These are phyloP conservation scores for Pseudogymnoascus sp. DNA, from an alignment of 2,329 filamentous ascomycete species.

Conservation along the genomic window DNA sequence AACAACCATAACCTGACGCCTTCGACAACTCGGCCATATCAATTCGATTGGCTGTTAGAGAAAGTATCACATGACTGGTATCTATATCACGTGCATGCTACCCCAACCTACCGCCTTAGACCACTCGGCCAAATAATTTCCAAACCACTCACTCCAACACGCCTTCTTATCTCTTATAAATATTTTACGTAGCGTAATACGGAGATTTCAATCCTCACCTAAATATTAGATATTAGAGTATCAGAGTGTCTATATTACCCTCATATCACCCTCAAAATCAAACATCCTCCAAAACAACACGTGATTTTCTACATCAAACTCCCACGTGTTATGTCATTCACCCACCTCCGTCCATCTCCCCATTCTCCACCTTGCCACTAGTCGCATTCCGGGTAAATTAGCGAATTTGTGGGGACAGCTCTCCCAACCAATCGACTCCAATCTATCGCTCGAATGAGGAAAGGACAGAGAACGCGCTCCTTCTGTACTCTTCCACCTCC, in stretches of 20 bases:
- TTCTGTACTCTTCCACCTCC: conserved; percentile 7
- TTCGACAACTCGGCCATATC: not conserved
- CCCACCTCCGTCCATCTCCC: not conserved
- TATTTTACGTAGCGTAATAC: not conserved
- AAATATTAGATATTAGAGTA: not conserved
- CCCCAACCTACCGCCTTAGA: not conserved
- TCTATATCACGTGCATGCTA: not conserved
- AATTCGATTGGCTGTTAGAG: not conserved
- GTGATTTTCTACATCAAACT: not conserved
- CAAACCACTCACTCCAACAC: not conserved
- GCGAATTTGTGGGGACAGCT: conserved; percentile 6
- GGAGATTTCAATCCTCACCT: not conserved
- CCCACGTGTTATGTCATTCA: not conserved
- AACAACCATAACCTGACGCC: not conserved
- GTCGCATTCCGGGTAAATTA: conserved; percentile 3
- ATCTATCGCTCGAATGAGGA: not conserved
- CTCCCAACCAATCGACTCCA: not conserved
- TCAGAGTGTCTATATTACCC: not conserved
- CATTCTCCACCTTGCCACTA: not conserved
- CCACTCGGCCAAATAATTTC: not conserved
- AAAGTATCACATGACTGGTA: not conserved
- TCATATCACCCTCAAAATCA: not conserved
- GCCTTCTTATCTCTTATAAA: not conserved
- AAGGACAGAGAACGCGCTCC: not conserved
- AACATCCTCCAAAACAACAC: not conserved